These are phyloP conservation scores for Rhodocollybia butyracea DNA, from an alignment of 768 basidiomycete genomes.

Conservation along the genomic window DNA sequence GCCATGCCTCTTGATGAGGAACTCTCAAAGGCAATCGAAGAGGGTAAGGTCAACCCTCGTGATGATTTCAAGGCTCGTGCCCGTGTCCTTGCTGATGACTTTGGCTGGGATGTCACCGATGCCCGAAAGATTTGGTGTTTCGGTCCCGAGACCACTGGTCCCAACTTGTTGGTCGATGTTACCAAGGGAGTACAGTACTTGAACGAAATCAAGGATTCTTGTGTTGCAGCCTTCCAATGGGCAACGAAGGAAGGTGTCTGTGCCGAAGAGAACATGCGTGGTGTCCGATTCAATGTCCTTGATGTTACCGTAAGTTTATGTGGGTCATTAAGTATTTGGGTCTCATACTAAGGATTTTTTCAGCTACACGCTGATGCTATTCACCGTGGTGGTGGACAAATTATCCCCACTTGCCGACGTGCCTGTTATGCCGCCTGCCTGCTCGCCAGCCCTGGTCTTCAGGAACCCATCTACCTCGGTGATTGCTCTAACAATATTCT, in stretches of 20 bases:
- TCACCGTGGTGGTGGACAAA: conserved; percentile 98
- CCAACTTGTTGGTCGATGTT: conserved; percentile 95
- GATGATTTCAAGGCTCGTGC: conserved; percentile 98
- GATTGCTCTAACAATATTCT: conserved; percentile 17
- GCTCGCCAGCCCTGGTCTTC: conserved; percentile 86
- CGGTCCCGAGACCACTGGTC: conserved; percentile 96
- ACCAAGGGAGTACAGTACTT: conserved; percentile 99
- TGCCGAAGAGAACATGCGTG: conserved; percentile 98
- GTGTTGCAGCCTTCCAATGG: conserved; percentile 99
- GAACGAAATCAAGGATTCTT: conserved; percentile 99
- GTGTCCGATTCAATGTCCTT: conserved; percentile 91
- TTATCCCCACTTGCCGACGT: conserved; percentile 96
- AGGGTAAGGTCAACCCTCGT: conserved; percentile 79
- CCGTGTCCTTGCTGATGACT: conserved; percentile 93
- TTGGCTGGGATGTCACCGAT: conserved; percentile 98
- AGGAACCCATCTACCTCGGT: conserved; percentile 96
- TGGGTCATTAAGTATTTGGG: neutral
- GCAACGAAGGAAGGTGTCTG: conserved; percentile 97
- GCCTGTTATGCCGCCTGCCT: conserved; percentile 95
- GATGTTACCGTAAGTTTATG: conserved; percentile 78
- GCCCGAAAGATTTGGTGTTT: conserved; percentile 99
- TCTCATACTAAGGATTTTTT: neutral
- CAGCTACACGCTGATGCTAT: conserved; percentile 98
- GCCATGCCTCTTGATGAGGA: conserved; percentile 94
- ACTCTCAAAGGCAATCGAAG: conserved; percentile 88